phyloP scores from a whole-genome alignment of 2,329 filamentous ascomycete species.

The Aspergillus tanneri region DNA sequence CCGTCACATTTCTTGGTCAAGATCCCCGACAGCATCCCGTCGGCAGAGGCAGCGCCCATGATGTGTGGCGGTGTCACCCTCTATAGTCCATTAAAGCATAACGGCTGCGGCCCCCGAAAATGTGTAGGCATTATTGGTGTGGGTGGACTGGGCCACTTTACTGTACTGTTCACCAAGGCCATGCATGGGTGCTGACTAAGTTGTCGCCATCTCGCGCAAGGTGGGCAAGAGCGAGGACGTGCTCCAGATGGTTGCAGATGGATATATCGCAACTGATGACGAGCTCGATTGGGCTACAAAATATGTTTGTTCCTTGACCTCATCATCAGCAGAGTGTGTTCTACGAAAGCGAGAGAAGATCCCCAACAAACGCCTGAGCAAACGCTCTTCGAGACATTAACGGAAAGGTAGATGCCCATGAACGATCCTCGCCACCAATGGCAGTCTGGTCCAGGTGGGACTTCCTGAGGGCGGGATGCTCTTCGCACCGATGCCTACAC shows the following conservation, averaged over 20 bases:
- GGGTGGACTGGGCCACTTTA: conserved; percentile 73
- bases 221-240: conserved; percentile 54
- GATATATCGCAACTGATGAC: conserved; percentile 58
- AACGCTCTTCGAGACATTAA: conserved; percentile 2
- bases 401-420: conserved; percentile 56
- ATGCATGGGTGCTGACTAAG: conserved; percentile 66
- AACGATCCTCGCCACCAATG: conserved; percentile 58
- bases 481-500: conserved; percentile 54
- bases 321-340: conserved; percentile 58
- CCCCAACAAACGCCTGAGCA: background rate
- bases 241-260: conserved; percentile 55
- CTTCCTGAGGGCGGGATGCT: conserved; percentile 60
- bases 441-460: conserved; percentile 65
- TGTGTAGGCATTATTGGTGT: conserved; percentile 70
- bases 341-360: conserved; percentile 42
- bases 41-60: conserved; percentile 64
- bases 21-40: conserved; percentile 54
- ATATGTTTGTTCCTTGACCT: conserved; percentile 53
- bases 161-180: conserved; percentile 68
- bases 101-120: conserved; percentile 69
- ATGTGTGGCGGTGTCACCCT: conserved; percentile 76
- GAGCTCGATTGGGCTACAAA: conserved; percentile 54
- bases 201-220: conserved; percentile 57
- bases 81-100: conserved; percentile 67
- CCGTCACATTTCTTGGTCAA: conserved; percentile 60